Evolutionary conservation across 2,329 filamentous ascomycete species (phyloP), one percentile per base, ranked within the genome.

Genomic region (Diaporthe citrichinensis): DNA sequence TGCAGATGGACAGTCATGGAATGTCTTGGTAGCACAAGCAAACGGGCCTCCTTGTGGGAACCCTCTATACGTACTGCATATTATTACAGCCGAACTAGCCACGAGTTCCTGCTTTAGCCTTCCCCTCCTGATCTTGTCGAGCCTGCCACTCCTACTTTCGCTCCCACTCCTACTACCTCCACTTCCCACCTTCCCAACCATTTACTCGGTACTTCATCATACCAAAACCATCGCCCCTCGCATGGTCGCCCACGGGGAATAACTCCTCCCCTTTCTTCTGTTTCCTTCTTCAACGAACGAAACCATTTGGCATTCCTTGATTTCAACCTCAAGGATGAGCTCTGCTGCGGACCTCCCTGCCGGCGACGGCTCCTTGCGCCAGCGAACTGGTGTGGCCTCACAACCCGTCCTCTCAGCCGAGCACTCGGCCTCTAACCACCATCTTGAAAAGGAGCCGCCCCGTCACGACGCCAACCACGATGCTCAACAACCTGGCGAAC

Each of bases 351-450:
- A 76, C 9, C 71, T 75, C 36, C 58, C 75, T 23, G 71, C 75
- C 78, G 83, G 78, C 80, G 83, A 78, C 79, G 80, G 67, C 82
- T 80, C 77, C 81, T 81, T 76, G 69, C 72, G 77, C 73, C 72
- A 67, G 44, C 74, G 76, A 41, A 58, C 46, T 51, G 65, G 41
- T 41, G 71, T 58, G 46, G 23, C 62, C 20, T 31, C 71, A 25
- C 71, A 75, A n/a, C 53, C 55, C 23, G 31, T 20, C 31, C 51
- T 71, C 15, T 25, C 65, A 49, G 23, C 72, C 55, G 55, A 71
- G 6, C 65, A 57, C 8, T 78, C 74, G 73, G 72, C 46, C 23
- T 46, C 71, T 28, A 74, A 78, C 23, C 61, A 74, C 17, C 39
- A 61, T 55, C 31, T 44, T 25, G 53, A 67, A 41, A 69, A 55